These are phyloP conservation scores for Dactylellina leptospora DNA, from an alignment of 2,329 filamentous ascomycete genomes.

Conservation along the genomic window DNA sequence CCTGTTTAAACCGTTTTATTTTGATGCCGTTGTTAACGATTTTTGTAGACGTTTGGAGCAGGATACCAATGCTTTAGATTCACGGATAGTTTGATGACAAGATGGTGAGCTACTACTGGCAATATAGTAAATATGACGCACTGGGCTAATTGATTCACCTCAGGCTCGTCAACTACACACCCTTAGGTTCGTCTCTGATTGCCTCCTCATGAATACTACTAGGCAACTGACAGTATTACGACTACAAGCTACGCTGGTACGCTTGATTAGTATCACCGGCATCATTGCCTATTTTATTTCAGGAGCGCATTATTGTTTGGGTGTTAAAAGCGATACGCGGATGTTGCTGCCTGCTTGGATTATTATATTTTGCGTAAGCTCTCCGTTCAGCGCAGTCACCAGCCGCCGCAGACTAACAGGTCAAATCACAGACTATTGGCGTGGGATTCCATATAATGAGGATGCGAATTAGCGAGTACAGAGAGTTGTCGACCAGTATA, in stretches of 20 bases:
- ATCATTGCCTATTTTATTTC: constrained; percentile 79
- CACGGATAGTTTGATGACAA: constrained; percentile 83
- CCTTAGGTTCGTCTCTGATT: constrained; percentile 63
- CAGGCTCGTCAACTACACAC: constrained; percentile 85
- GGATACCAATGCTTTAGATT: constrained; percentile 84
- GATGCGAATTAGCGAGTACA: constrained; percentile 52
- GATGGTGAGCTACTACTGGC: constrained; percentile 74
- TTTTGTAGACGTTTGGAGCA: constrained; percentile 73
- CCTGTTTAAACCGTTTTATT: not conserved
- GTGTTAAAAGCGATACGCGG: constrained; percentile 74
- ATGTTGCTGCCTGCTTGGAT: constrained; percentile 81
- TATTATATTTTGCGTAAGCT: constrained; percentile 74
- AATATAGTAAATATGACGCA: too few relatives aligned
- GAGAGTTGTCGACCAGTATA: constrained; percentile 51
- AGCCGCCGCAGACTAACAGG: too few relatives aligned
- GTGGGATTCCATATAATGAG: constrained; percentile 54
- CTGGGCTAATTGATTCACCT: constrained; percentile 24
- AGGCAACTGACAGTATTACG: too few relatives aligned
- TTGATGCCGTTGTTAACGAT: constrained; percentile 12
- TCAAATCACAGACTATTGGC: constrained; percentile 41
- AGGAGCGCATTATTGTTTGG: constrained; percentile 74
- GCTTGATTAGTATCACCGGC: constrained; percentile 77
- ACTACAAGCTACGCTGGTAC: constrained; percentile 78
- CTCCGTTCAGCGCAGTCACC: not conserved
- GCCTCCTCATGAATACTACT: constrained; percentile 1